These are phyloP conservation scores for Rubia balearica DNA, from an alignment of 305 asterid species.

Conservation along the genomic window DNA sequence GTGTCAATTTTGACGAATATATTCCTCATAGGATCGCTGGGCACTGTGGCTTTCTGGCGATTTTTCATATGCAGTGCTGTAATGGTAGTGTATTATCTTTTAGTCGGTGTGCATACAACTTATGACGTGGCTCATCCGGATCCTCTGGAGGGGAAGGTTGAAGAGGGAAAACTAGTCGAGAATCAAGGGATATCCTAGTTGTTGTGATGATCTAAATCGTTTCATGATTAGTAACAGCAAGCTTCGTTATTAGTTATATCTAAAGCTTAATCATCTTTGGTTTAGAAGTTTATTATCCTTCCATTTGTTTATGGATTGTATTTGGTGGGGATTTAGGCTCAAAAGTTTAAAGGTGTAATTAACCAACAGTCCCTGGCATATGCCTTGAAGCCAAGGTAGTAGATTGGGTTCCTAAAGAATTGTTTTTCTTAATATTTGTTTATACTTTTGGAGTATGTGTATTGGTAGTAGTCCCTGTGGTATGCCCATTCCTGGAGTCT, in stretches of 20 bases:
- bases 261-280: background rate
- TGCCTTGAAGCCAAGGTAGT: no score
- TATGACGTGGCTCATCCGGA: slow-evolving; percentile 64
- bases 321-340: background rate
- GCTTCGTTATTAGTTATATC: background rate
- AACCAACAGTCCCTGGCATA: no score
- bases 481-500: background rate
- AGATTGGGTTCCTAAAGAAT: no score
- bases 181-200: slow-evolving; percentile 18
- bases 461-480: background rate
- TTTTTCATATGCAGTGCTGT: slow-evolving; percentile 65
- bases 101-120: slow-evolving; percentile 87
- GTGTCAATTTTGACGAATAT: slow-evolving; percentile 68
- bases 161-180: slow-evolving; percentile 25
- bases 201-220: slow-evolving; percentile 3
- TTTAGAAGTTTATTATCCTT: background rate
- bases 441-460: background rate
- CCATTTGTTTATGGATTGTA: background rate
- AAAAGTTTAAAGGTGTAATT: no score
- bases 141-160: slow-evolving; percentile 20
- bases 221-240: background rate
- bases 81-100: slow-evolving; percentile 72
- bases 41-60: slow-evolving; percentile 57
- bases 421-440: no score
- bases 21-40: slow-evolving; percentile 84